A percentile compares a stretch with the other conserved stretches of the same genome.
phyloP scores from a whole-genome alignment of 768 basidiomycete genomes.

The Suillus lakei region DNA sequence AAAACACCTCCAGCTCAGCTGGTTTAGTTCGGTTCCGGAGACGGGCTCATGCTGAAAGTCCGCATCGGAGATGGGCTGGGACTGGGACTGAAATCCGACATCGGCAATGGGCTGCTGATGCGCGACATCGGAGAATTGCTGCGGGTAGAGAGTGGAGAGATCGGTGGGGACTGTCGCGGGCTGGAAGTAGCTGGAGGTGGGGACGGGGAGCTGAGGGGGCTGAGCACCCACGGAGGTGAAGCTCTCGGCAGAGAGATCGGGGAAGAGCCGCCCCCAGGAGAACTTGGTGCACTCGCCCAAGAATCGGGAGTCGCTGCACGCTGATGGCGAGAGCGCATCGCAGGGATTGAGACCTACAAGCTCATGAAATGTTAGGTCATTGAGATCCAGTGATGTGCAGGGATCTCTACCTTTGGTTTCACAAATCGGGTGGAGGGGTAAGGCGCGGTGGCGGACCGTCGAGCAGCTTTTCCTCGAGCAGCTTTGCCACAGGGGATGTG shows the following conservation, averaged over 20 bases:
- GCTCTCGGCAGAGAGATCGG: background rate
- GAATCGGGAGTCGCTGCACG: background rate
- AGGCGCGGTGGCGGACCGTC: constrained; percentile 4
- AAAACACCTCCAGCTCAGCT: background rate
- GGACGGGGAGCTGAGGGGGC: background rate
- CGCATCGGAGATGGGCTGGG: background rate
- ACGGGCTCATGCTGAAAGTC: background rate
- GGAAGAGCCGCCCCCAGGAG: constrained; percentile 2
- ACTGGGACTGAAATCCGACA: background rate
- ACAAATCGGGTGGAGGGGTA: constrained; percentile 7
- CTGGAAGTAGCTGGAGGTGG: background rate
- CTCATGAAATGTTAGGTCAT: constrained; percentile 4
- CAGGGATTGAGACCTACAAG: background rate
- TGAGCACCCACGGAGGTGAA: background rate
- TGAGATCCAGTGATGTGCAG: constrained; percentile 1
- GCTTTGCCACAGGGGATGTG: background rate
- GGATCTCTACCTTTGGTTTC: background rate
- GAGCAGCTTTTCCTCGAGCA: constrained; percentile 10
- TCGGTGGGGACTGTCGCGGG: background rate
- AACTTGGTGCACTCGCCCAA: background rate
- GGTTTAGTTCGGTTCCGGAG: background rate
- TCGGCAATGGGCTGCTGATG: background rate
- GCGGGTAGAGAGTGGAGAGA: background rate
- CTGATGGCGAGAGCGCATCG: background rate
- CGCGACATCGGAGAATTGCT: background rate